Evolutionary conservation across 2,329 filamentous ascomycete genomes (phyloP).

Genomic region (Epichloe amarillans): DNA sequence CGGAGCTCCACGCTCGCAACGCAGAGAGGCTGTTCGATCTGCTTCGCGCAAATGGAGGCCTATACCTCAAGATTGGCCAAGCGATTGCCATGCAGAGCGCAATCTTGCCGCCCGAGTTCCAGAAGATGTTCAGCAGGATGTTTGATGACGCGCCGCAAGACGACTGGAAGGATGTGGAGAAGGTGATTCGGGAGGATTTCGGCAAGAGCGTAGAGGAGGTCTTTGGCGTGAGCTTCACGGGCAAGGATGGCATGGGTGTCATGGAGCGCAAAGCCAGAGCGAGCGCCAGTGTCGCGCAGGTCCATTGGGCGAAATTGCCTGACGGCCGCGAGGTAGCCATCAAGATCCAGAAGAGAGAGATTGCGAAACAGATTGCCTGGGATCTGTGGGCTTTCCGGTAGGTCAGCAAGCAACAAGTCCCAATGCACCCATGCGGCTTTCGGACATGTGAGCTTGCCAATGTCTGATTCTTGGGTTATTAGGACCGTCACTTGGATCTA

Average conservation of each 20-base stretch:
- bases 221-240: conserved; percentile 74
- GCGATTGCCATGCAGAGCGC: conserved; percentile 98
- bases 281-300: conserved; percentile 88
- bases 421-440: not conserved
- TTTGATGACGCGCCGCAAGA: conserved; percentile 97
- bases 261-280: conserved; percentile 51
- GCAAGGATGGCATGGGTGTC: conserved; percentile 52
- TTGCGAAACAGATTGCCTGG: conserved; percentile 80
- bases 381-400: conserved; percentile 92
- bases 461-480: not conserved
- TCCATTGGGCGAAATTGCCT: conserved; percentile 78
- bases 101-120: conserved; percentile 83
- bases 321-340: conserved; percentile 89
- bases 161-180: conserved; percentile 71
- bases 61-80: conserved; percentile 97
- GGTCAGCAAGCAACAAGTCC: conserved; percentile 15
- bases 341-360: conserved; percentile 94
- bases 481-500: conserved; percentile 73
- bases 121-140: conserved; percentile 92
- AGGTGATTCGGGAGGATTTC: conserved; percentile 80
- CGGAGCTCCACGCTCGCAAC: conserved; percentile 69
- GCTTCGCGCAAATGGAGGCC: conserved; percentile 72
- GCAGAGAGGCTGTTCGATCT: conserved; percentile 74
- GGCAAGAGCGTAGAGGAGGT: conserved; percentile 77
- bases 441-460: not conserved